Evolutionary conservation across 1,139 yeast species (phyloP).

Genomic region (Candida tropicalis): DNA sequence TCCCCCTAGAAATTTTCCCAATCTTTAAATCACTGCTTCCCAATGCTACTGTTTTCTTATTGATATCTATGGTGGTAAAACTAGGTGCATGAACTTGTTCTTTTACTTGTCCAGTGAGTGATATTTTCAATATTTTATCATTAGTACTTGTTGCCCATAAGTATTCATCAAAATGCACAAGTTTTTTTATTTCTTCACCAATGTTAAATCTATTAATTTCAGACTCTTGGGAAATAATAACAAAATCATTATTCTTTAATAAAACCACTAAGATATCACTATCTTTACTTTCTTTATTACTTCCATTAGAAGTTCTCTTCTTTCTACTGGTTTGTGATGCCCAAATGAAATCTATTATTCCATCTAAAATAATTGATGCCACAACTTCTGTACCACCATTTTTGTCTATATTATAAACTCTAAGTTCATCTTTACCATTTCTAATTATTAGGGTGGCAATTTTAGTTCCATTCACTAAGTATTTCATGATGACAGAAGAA

Average conservation of each 20-base stretch:
- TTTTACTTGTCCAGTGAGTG: constrained; percentile 6
- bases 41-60: constrained; percentile 1
- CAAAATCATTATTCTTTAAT: constrained; percentile 38
- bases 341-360: constrained; percentile 24
- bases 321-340: constrained; percentile 14
- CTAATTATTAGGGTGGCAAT: constrained; percentile 35
- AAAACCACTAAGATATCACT: constrained; percentile 34
- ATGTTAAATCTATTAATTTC: constrained; percentile 33
- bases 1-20: constrained; percentile 10
- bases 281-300: constrained; percentile 1
- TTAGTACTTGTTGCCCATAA: constrained; percentile 11
- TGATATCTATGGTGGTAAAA: constrained; percentile 3
- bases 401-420: constrained; percentile 26
- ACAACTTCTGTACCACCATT: constrained; percentile 7
- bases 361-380: constrained; percentile 18
- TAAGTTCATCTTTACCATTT: constrained; percentile 39
- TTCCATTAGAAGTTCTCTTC: constrained; percentile 15
- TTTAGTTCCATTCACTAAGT: constrained; percentile 19
- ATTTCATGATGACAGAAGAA: constrained; percentile 3
- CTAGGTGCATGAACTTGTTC: constrained; percentile 5
- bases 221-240: constrained; percentile 46
- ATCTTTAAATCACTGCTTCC: constrained; percentile 6
- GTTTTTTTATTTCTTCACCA: constrained; percentile 14
- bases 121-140: constrained; percentile 5
- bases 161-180: constrained; percentile 10